Base-by-base conservation (phyloP, 2,329 filamentous ascomycete species). In the Trichoderma koningii region DNA sequence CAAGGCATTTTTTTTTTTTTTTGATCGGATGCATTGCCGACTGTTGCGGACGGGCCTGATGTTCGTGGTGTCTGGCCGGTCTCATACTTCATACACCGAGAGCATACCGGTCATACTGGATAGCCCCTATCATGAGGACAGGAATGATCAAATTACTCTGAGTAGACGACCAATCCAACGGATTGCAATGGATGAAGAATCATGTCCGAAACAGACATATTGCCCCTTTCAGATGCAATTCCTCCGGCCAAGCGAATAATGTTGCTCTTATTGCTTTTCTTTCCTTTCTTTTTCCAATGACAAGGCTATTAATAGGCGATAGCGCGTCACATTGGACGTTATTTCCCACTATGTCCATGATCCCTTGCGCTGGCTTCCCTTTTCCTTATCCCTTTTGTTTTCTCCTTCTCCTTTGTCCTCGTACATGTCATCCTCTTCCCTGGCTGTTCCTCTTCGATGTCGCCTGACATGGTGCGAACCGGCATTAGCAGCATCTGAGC, bases 281-380 rank as follows among this genome's bases (percentile, higher is more conserved):
- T 44, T 55, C 21, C 26, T n/a, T 44, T 44, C 21, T 42, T 55
- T 26, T 55, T 51, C 4, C 34, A 21, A 9, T 61, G 57, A 61
- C 48, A 52, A 52, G 57, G 23, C 57, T 61, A 34, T 61, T 30
- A 52, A 52, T 34, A 45, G 57, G 45, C 26, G 48, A 34, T 26
- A 7, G 28, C 30, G 15, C 10, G 47, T 19, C 17, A 38, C 7
- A 47, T 52, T 52, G 57, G 17, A 19, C 38, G 23, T 61, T 61
- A 52, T 42, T 44, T 52, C 38, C 47, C 48, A 52, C 21, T 44
- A 30, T 2, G 9, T 34, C 38, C 23, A 52, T 41, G 23, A 21
- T 41, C 38, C 17, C 23, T 47, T 42, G 47, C 15, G 42, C 14
- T 52, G 23, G 57, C 38, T 61, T 52, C 19, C 52, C 19, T 28